Evolutionary conservation across 352 stramenopile species (phyloP).

Genomic region (Pythium angustatum): DNA sequence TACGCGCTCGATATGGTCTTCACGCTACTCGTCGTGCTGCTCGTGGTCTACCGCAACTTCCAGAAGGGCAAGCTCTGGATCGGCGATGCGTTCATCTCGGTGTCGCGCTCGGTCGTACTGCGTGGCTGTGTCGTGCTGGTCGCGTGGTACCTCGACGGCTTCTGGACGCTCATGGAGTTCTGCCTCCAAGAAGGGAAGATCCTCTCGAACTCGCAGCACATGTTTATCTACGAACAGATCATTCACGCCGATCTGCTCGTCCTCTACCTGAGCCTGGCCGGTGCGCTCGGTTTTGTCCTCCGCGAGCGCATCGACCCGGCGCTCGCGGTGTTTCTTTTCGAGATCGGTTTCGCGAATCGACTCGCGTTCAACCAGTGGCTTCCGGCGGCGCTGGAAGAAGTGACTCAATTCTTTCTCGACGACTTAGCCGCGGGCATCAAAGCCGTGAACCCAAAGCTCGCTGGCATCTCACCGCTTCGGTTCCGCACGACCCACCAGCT

Average conservation of each 20-base stretch:
- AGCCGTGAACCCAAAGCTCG: not conserved
- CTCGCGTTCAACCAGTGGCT: slow-evolving; percentile 11
- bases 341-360: slow-evolving; percentile 15
- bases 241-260: slow-evolving; percentile 20
- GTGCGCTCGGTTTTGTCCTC: slow-evolving; percentile 5
- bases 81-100: slow-evolving; percentile 39
- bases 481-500: slow-evolving; percentile 21
- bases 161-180: slow-evolving; percentile 27
- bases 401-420: not conserved
- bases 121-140: slow-evolving; percentile 24
- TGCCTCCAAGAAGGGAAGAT: slow-evolving; percentile 13
- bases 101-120: slow-evolving; percentile 27
- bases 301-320: slow-evolving; percentile 24
- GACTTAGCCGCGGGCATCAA: slow-evolving; percentile 4
- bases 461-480: slow-evolving; percentile 12
- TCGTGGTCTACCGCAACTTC: slow-evolving; percentile 44
- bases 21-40: slow-evolving; percentile 38
- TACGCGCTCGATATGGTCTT: slow-evolving; percentile 48
- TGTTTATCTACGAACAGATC: slow-evolving; percentile 13
- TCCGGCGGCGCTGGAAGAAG: not conserved
- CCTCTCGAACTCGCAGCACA: not conserved
- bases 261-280: slow-evolving; percentile 13
- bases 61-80: slow-evolving; percentile 32
- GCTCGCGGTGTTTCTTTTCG: slow-evolving; percentile 15
- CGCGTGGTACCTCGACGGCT: slow-evolving; percentile 16